Base-by-base conservation (phyloP, 2,329 filamentous ascomycete genomes). In the Tolypocladium pustulatum region DNA sequence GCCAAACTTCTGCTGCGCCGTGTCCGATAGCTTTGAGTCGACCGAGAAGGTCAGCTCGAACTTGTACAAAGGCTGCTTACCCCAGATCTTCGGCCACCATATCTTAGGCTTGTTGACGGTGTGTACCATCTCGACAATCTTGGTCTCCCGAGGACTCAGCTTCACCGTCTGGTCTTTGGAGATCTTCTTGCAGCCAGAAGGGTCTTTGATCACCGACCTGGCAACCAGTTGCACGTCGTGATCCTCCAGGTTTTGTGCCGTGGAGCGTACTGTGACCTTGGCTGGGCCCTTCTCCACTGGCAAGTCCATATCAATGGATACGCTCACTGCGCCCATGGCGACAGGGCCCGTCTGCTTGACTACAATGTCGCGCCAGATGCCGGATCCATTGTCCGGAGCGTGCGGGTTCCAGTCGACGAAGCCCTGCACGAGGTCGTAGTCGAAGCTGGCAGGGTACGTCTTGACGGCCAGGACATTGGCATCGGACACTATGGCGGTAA, bases 31-130 rank as follows among this genome's bases (percentile, higher is more conserved):
- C 57, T 65, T 65, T 13, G 67, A 61, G 49, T 67, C 65, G 9
- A 71, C 65, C 3, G 63, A 65, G 7, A 70, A 65, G 1, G 66
- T 67, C 7, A 76, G 38, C 52, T 67, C 60, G 8, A 68, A 68
- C 3, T 55, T 64, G 61, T 84, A 84, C 7, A 84, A 66, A 0
- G 80, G 79, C 62, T 84, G 84, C 0, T 69, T 63, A 2, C 84
- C 84, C 83, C 83, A 87, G 55, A 75, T 71, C 46, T 74, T 77
- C 0, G 84, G 83, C 83, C 83, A 87, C 84, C 84, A 87, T 15
- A 85, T 73, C 15, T 75, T 63, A 0, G 82, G 79, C 1, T 76
- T 69, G 0, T 69, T 56, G 15, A 85, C 61, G 1, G 66, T 65
- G 37, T 68, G 61, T n/a, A 59, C 54, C 25, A 69, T 59, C 38